A percentile compares a stretch with the other conserved stretches of the same genome.
Evolutionary conservation across 306 rosid genomes (phyloP).

Genomic region (Echinosophora koreensis): DNA sequence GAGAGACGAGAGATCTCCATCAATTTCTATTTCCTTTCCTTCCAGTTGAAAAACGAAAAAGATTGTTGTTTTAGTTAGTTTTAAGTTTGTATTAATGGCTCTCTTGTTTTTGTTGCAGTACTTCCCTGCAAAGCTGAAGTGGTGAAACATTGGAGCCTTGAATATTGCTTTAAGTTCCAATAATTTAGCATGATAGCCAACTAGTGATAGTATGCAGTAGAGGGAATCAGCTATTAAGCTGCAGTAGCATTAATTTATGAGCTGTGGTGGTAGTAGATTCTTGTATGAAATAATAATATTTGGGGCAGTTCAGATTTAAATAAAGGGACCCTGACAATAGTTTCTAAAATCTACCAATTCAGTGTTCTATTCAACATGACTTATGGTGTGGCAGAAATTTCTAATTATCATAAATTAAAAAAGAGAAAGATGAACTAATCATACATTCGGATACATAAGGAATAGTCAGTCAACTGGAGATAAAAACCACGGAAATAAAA

Average conservation of each 20-base stretch:
- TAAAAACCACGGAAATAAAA: conserved; percentile 14
- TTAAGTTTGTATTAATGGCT: not conserved
- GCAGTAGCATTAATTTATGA: conserved; percentile 23
- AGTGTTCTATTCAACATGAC: conserved; percentile 3
- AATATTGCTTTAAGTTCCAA: not conserved
- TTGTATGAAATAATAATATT: conserved; percentile 38
- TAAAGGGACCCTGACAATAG: not conserved
- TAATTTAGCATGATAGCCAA: conserved; percentile 24
- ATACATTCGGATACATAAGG: conserved; percentile 35
- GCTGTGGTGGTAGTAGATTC: conserved; percentile 23
- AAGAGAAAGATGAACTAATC: conserved; percentile 23
- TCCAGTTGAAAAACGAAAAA: not conserved
- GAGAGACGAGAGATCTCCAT: too few species aligned
- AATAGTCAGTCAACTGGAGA: conserved; percentile 1
- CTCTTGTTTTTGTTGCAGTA: conserved; percentile 58
- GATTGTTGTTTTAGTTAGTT: not conserved
- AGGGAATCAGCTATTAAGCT: conserved; percentile 23
- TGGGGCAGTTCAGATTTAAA: not conserved
- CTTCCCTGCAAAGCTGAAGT: conserved; percentile 77
- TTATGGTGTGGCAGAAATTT: not conserved
- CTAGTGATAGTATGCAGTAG: conserved; percentile 29
- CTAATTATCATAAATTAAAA: conserved; percentile 5
- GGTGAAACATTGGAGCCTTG: conserved; percentile 61
- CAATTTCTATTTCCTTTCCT: not conserved
- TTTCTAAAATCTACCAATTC: conserved; percentile 34